Base-by-base conservation (phyloP, 331 rosid species). In the Ulmus americana region DNA sequence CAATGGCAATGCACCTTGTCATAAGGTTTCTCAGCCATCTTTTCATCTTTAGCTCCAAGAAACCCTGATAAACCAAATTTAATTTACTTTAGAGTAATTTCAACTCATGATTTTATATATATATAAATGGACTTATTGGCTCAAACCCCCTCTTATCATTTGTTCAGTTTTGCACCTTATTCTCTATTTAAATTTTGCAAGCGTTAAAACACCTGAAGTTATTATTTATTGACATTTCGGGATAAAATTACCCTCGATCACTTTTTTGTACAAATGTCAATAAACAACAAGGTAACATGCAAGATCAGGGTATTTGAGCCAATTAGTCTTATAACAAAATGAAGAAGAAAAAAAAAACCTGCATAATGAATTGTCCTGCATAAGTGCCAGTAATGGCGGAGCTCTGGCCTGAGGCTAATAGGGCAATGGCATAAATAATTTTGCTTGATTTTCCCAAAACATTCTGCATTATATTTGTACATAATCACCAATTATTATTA, bases 361-460 rank as follows among this genome's bases (percentile, higher is more conserved):
- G 76, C 77, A 77, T 75, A 20, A 75, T 71, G 50, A 48, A 83
- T 69, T 80, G 85, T 42, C 80, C 97, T 14, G 88, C 80, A 48
- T 77, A 82, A 48, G 80, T 76, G 65, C 88, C 88, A 55, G 88
- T 84, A 46, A 91, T 88, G 58, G 91, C 73, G 2, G 97, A 88
- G 86, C 96, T 92, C 64, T 92, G 96, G 14, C 98, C 96, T 6
- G 90, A 85, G 71, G 90, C 88, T 4, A 85, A 66, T 18, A 85
- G 51, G 12, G 90, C 90, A 14, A 82, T 68, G 63, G 85, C 90
- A 61, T 85, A 85, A 1, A 85, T 14, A 42, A 59, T 40, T 69
- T 81, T 77, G 71, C 87, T 82, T 3, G 88, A 80, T 55, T 20
- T 50, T 57, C 90, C 90, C 80, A 85, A 61, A 38, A 82, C 90